Evolutionary conservation across 2,329 filamentous ascomycete species (phyloP).

Genomic region (Pleurostoma richardsiae): DNA sequence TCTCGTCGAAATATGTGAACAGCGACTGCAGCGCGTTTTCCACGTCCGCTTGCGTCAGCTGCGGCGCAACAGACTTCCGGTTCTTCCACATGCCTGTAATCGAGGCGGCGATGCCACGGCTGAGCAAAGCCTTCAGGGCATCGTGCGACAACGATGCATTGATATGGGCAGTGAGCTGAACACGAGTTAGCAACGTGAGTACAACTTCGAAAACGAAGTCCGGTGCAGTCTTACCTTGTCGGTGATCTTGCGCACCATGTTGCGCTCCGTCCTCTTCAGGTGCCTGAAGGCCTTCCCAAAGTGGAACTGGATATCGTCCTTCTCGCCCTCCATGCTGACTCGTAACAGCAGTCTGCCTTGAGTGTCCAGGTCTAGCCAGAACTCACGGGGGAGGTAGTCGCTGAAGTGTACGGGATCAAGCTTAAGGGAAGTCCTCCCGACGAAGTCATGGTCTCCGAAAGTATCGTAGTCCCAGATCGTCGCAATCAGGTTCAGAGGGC

Average conservation of each 20-base stretch:
- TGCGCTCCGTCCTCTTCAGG: slow-evolving; percentile 89
- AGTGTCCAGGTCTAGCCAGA: slow-evolving; percentile 95
- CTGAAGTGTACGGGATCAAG: slow-evolving; percentile 97
- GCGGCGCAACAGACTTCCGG: slow-evolving; percentile 47
- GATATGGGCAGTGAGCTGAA: slow-evolving; percentile 87
- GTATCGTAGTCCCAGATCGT: slow-evolving; percentile 99
- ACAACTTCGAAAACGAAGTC: background rate
- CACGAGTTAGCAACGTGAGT: too few relatives aligned
- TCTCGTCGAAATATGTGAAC: slow-evolving; percentile 94
- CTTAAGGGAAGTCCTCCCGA: slow-evolving; percentile 93
- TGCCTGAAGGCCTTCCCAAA: slow-evolving; percentile 96
- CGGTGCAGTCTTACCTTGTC: slow-evolving; percentile 67
- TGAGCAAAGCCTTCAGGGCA: slow-evolving; percentile 70
- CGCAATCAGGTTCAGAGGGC: slow-evolving; percentile 88
- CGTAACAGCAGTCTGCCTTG: slow-evolving; percentile 85
- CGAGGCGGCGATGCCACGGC: slow-evolving; percentile 62
- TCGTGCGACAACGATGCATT: slow-evolving; percentile 81
- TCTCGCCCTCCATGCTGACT: slow-evolving; percentile 97
- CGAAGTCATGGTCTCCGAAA: slow-evolving; percentile 94
- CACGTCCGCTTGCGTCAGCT: slow-evolving; percentile 66
- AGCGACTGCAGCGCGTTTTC: slow-evolving; percentile 78
- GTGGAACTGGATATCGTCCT: slow-evolving; percentile 97
- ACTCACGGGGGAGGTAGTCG: slow-evolving; percentile 92
- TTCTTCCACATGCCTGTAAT: slow-evolving; percentile 68
- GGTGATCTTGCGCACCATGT: slow-evolving; percentile 97